Evolutionary conservation across 148 eudicot genomes (phyloP).

Genomic region (Rhododendron ovatum): DNA sequence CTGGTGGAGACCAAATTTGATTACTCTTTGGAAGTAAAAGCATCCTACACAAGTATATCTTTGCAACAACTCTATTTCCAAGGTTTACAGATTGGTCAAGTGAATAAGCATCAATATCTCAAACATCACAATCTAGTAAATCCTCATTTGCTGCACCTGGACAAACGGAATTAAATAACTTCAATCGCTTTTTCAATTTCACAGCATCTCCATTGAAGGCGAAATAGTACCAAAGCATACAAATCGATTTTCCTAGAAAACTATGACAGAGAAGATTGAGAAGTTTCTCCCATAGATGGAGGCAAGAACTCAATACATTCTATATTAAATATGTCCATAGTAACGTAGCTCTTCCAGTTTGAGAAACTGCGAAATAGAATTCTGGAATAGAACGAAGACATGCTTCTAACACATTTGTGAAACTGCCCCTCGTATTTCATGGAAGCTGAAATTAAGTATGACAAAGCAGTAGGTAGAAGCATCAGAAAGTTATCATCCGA

Average conservation of each 20-base stretch:
- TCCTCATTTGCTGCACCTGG: slow-evolving; percentile 24
- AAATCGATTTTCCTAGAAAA: slow-evolving; percentile 62
- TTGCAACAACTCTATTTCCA: slow-evolving; percentile 54
- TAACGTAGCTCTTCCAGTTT: slow-evolving; percentile 64
- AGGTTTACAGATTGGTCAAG: slow-evolving; percentile 43
- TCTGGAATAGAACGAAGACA: slow-evolving; percentile 45
- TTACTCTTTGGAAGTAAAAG: slow-evolving; percentile 42
- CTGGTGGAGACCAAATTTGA: slow-evolving; percentile 17
- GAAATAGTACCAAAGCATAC: slow-evolving; percentile 45
- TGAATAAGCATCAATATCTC: slow-evolving; percentile 28
- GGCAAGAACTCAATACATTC: slow-evolving; percentile 28
- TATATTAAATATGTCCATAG: slow-evolving; percentile 41
- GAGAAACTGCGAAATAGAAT: slow-evolving; percentile 50
- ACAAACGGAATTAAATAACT: slow-evolving; percentile 50
- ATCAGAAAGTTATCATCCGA: slow-evolving; percentile 53
- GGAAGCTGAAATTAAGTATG: slow-evolving; percentile 38
- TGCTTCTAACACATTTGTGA: slow-evolving; percentile 19
- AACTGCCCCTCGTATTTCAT: slow-evolving; percentile 31
- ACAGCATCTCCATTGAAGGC: slow-evolving; percentile 21
- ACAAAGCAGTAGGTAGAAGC: slow-evolving; percentile 69
- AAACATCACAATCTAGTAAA: slow-evolving; percentile 36
- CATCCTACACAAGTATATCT: slow-evolving; percentile 48
- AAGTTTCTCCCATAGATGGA: slow-evolving; percentile 43
- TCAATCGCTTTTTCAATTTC: slow-evolving; percentile 34
- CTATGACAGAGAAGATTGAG: slow-evolving; percentile 39